phyloP scores from a whole-genome alignment of 1,284 basidiomycete genomes.

The Microbotryum saponariae region DNA sequence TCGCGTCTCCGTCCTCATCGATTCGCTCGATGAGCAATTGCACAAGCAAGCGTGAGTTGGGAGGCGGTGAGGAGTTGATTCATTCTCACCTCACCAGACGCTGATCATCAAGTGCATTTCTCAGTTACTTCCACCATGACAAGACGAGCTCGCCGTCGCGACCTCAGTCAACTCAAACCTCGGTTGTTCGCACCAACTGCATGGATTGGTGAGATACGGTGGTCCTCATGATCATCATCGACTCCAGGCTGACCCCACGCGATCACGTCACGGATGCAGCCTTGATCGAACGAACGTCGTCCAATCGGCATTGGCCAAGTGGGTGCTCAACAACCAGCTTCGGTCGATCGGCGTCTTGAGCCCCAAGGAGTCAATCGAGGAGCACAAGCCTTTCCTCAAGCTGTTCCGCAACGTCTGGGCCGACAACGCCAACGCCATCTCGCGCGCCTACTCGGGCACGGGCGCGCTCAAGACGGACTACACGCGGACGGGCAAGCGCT shows the following conservation, averaged over 20 bases:
- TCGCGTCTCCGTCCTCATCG: slow-evolving; percentile 74
- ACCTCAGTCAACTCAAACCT: slow-evolving; percentile 55
- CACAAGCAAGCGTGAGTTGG: slow-evolving; percentile 58
- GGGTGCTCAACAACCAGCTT: slow-evolving; percentile 74
- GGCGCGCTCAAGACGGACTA: slow-evolving; percentile 96
- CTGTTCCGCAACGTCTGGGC: slow-evolving; percentile 96
- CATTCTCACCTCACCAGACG: neutral
- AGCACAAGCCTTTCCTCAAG: slow-evolving; percentile 66
- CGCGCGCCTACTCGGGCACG: slow-evolving; percentile 87
- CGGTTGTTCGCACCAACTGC: slow-evolving; percentile 73
- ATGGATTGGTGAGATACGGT: slow-evolving; percentile 41
- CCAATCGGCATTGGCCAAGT: slow-evolving; percentile 78
- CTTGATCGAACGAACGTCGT: slow-evolving; percentile 95
- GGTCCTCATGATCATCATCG: neutral
- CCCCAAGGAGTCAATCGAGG: slow-evolving; percentile 62
- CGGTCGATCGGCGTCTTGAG: slow-evolving; percentile 61
- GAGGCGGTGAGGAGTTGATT: neutral
- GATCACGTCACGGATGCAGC: slow-evolving; percentile 49
- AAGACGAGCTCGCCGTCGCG: slow-evolving; percentile 47
- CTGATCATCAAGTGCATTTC: neutral
- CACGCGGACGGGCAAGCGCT: slow-evolving; percentile 85
- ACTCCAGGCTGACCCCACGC: neutral
- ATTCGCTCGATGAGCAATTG: slow-evolving; percentile 66
- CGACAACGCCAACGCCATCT: slow-evolving; percentile 88
- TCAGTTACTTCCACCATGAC: slow-evolving; percentile 62